A percentile compares a stretch with the other conserved stretches of the same genome.
These are phyloP conservation scores for Annulohypoxylon maeteangense DNA, from an alignment of 495 filamentous ascomycete genomes.

Conservation along the genomic window DNA sequence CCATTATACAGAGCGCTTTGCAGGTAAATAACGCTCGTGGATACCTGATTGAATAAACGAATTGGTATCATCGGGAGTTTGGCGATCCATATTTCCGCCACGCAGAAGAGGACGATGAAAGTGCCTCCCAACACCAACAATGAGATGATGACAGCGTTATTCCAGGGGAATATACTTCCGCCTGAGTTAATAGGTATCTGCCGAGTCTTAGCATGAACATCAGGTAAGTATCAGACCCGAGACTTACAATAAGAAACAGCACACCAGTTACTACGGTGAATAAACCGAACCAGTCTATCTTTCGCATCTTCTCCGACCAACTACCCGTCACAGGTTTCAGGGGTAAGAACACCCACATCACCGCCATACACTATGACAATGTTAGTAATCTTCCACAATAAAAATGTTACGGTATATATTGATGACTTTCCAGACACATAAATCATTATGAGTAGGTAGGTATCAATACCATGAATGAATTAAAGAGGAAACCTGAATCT, in stretches of 20 bases:
- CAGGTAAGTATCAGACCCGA: not conserved
- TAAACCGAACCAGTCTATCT: slow-evolving; percentile 7
- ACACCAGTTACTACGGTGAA: slow-evolving; percentile 1
- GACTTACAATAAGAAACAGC: slow-evolving; percentile 10
- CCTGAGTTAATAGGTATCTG: slow-evolving; percentile 15
- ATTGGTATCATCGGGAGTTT: slow-evolving; percentile 6
- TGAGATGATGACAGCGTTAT: not conserved
- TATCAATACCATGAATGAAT: no score
- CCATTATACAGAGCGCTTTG: slow-evolving; percentile 10
- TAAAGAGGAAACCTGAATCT: not conserved
- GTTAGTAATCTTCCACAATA: not conserved
- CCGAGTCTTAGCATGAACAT: not conserved
- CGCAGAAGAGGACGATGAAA: slow-evolving; percentile 2
- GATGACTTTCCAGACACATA: no score
- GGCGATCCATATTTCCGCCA: not conserved
- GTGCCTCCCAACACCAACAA: not conserved
- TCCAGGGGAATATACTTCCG: slow-evolving; percentile 13
- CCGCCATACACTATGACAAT: not conserved
- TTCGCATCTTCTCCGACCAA: not conserved
- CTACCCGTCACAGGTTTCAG: slow-evolving; percentile 4
- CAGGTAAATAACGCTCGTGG: slow-evolving; percentile 2
- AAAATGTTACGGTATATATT: not conserved
- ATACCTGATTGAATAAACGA: not conserved
- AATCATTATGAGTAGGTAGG: no score
- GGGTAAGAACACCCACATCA: slow-evolving; percentile 2